These are phyloP conservation scores for Chlorella vulgaris DNA, from an alignment of 139 green algal genomes.

Conservation along the genomic window DNA sequence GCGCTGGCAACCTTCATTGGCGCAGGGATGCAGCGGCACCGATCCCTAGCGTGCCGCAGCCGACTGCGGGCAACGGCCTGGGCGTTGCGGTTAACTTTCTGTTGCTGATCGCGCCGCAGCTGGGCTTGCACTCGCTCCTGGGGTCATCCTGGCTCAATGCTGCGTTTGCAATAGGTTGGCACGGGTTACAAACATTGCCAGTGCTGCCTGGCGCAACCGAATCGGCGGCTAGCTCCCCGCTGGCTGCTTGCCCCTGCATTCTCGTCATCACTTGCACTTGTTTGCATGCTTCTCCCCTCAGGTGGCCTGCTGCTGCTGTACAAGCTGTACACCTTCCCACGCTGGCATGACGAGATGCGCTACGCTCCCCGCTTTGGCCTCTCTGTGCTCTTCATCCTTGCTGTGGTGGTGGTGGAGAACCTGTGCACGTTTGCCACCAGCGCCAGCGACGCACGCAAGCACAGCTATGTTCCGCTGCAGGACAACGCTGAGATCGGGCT, in stretches of 20 bases:
- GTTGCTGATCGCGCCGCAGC: constrained; percentile 25
- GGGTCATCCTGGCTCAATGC: constrained; percentile 12
- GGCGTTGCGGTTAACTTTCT: neutral
- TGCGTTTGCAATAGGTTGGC: neutral
- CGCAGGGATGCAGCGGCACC: too few species aligned
- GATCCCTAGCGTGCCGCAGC: too few species aligned
- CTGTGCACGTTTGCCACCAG: constrained; percentile 66
- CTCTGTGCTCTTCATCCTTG: constrained; percentile 59
- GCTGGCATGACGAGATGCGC: constrained; percentile 67
- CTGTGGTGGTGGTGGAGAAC: constrained; percentile 52
- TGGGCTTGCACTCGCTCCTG: constrained; percentile 20
- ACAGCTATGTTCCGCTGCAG: constrained; percentile 67
- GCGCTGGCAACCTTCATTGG: too few species aligned
- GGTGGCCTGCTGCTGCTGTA: constrained; percentile 39
- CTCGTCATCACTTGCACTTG: too few species aligned
- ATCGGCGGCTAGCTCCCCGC: neutral
- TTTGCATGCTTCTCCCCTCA: constrained; percentile 27
- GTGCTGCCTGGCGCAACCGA: neutral
- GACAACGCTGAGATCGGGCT: constrained; percentile 65
- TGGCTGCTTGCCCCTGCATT: too few species aligned
- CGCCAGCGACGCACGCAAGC: constrained; percentile 70
- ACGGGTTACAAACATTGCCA: neutral
- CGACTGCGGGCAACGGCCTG: neutral
- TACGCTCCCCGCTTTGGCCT: constrained; percentile 59
- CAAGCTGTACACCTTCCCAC: constrained; percentile 55